phyloP scores from a whole-genome alignment of 1,284 basidiomycete species.

The Afroboletus lepidellus region DNA sequence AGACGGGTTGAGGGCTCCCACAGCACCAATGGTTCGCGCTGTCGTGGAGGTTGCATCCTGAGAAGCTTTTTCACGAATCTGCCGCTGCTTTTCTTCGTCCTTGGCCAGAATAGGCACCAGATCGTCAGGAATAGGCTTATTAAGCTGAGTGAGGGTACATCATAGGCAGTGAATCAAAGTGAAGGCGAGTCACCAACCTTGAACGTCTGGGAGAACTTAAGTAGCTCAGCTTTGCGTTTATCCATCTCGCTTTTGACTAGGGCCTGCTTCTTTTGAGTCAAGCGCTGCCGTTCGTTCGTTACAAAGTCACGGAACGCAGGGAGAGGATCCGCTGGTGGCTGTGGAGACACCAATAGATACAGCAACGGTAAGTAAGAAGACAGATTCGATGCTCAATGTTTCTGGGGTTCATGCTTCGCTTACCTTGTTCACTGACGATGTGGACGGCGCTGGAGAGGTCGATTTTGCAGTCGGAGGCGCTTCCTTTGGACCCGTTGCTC shows the following conservation, averaged over 20 bases:
- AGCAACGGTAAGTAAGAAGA: constrained; percentile 9
- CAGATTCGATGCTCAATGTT: background rate
- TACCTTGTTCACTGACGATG: constrained; percentile 42
- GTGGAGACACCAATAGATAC: constrained; percentile 7
- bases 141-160: constrained; percentile 54
- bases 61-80: constrained; percentile 74
- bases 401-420: background rate
- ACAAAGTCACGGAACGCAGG: constrained; percentile 90
- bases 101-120: constrained; percentile 90
- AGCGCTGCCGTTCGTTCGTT: constrained; percentile 81
- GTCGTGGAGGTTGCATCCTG: constrained; percentile 64
- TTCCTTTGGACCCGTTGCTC: constrained; percentile 41
- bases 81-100: constrained; percentile 83
- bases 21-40: constrained; percentile 63
- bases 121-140: constrained; percentile 92
- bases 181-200: constrained; percentile 55
- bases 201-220: constrained; percentile 91
- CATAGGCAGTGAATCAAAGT: background rate
- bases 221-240: constrained; percentile 86
- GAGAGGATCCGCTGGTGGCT: constrained; percentile 67
- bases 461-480: constrained; percentile 50
- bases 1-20: constrained; percentile 35
- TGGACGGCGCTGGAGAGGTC: constrained; percentile 54
- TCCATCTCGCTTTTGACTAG: constrained; percentile 93
- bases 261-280: constrained; percentile 88